phyloP scores from a whole-genome alignment of 257 asterid genomes.

The Primulina tabacum region DNA sequence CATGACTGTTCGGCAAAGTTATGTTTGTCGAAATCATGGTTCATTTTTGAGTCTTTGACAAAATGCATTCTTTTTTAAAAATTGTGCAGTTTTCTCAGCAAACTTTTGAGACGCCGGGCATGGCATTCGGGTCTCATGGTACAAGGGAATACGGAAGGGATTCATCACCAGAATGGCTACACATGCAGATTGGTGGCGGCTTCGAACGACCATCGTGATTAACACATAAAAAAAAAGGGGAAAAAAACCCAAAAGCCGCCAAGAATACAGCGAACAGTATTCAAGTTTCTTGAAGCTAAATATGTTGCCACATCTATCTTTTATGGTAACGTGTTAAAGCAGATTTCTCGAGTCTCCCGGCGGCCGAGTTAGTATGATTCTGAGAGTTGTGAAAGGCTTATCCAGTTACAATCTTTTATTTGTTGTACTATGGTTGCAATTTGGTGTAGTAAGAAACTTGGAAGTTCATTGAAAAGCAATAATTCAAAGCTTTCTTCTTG shows the following conservation, averaged over 20 bases:
- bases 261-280: constrained; percentile 31
- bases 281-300: constrained; percentile 30
- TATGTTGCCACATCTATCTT: constrained; percentile 10
- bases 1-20: not conserved
- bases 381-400: not conserved
- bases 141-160: constrained; percentile 53
- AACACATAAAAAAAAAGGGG: not conserved
- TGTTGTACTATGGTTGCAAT: not conserved
- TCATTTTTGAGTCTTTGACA: too few relatives aligned
- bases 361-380: not conserved
- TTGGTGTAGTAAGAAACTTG: not conserved
- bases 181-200: constrained; percentile 93
- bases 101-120: constrained; percentile 52
- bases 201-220: constrained; percentile 56
- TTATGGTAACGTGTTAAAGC: not conserved
- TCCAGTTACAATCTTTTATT: not conserved
- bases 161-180: constrained; percentile 86
- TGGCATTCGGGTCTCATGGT: constrained; percentile 65
- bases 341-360: not conserved
- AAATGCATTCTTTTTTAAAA: too few relatives aligned
- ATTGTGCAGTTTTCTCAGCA: constrained; percentile 60
- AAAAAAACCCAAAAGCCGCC: constrained; percentile 16
- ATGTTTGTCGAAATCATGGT: not conserved
- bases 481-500: not conserved
- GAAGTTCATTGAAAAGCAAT: not conserved